Evolutionary conservation across 257 asterid genomes (phyloP), one percentile per base, ranked within the genome.

Genomic region (Pogostemon cablin): DNA sequence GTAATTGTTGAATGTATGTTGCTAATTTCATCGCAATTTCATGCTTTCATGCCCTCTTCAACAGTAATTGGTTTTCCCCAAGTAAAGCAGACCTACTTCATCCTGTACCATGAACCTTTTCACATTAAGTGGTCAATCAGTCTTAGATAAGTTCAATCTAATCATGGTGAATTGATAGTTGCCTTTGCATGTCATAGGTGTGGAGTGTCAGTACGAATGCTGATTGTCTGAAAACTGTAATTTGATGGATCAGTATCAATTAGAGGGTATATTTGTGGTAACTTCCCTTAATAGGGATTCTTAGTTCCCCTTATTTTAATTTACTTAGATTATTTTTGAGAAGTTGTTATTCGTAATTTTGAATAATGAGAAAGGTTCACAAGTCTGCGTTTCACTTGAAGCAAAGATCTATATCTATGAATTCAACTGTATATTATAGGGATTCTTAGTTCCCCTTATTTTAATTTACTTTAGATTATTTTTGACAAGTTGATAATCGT

Each of bases 1-100:
- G 73, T 61, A 7, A 46, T 55, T 35, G 40, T 52, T 49, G 34
- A 62, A 9, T 35, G 48, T 41, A 5, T 59, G 60, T 39, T 41
- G 67, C 66, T 35, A 39, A 20, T 39, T 63, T 37, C 11, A 4
- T 10, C 10, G 54, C 4, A 48, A 10, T 48, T 53, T 62, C 2
- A 48, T 59, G 9, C 32, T 37, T 47, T 69, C 53, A 15, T 15
- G 15, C 15, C 15, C 15, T 15, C 15, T 59, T 6, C 44, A 5
- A 38, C 7, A 40, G 1, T 25, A 25, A 25, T 25, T 25, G 32
- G 1, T 25, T 25, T 25, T 25, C 32, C 32, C 32, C 43, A 11
- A 66, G 37, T 49, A 3, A 15, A 35, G 40, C 9, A 20, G 62
- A 50, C 48, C 11, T n/a, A 4, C 65, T 2, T n/a, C 47, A 55